A percentile compares a stretch with the other conserved stretches of the same genome.
Evolutionary conservation across 768 basidiomycete species (phyloP).

Genomic region (Steccherinum ochraceum): DNA sequence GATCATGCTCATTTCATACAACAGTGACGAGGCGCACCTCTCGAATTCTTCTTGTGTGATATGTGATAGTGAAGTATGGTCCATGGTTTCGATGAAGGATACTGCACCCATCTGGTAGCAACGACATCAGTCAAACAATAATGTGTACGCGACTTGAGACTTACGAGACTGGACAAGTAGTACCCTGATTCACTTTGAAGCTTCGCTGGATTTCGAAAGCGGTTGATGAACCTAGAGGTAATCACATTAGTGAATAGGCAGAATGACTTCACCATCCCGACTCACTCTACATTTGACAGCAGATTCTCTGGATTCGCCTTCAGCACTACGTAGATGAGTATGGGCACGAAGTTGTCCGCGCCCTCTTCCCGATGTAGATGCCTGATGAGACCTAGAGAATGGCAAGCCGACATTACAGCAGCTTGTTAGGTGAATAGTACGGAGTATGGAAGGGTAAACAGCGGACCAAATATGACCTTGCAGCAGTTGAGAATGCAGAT

Average conservation of each 20-base stretch:
- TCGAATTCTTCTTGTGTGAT: constrained; percentile 95
- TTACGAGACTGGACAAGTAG: constrained; percentile 89
- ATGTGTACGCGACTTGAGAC: constrained; percentile 18
- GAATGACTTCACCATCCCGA: no score
- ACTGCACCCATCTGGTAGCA: constrained; percentile 82
- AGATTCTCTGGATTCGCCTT: constrained; percentile 93
- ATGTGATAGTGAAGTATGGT: constrained; percentile 88
- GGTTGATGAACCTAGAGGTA: constrained; percentile 76
- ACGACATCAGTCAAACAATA: not conserved
- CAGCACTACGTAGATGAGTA: constrained; percentile 90
- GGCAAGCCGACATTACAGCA: not conserved
- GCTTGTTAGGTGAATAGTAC: not conserved
- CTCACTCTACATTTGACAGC: constrained; percentile 92
- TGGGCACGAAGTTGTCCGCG: constrained; percentile 92
- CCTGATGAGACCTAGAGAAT: constrained; percentile 69
- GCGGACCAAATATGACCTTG: constrained; percentile 97
- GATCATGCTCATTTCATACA: not conserved
- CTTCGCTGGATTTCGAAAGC: constrained; percentile 86
- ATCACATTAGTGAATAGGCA: not conserved
- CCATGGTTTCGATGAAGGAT: constrained; percentile 97
- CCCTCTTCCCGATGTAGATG: constrained; percentile 81
- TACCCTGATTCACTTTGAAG: constrained; percentile 95
- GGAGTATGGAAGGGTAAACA: constrained; percentile 7
- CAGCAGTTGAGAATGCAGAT: constrained; percentile 97
- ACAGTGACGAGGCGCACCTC: constrained; percentile 33